Percentiles rank a stretch among this genome's conserved stretches.
Evolutionary conservation across 148 eudicot species (phyloP).

Genomic region (Suaeda aralocaspica): DNA sequence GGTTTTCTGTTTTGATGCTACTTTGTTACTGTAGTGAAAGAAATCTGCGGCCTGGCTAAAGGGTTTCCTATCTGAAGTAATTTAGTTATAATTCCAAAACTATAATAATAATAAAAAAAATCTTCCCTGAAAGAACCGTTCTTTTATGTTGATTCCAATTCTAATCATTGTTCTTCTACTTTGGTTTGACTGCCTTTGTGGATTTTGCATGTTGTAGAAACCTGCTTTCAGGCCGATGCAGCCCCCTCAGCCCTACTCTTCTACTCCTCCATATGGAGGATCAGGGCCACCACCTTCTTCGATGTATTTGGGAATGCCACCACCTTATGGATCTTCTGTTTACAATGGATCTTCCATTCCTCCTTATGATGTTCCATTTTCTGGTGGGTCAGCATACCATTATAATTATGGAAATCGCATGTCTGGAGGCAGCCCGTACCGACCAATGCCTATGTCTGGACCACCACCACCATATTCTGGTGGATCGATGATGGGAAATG

Average conservation of each 20-base stretch:
- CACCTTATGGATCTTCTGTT: constrained; percentile 83
- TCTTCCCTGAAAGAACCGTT: not conserved
- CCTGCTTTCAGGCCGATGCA: constrained; percentile 69
- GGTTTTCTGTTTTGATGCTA: not conserved
- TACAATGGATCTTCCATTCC: constrained; percentile 70
- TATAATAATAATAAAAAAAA: too few species aligned
- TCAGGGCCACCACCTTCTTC: constrained; percentile 66
- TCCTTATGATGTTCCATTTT: constrained; percentile 70
- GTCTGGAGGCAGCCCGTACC: constrained; percentile 87
- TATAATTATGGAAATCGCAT: constrained; percentile 64
- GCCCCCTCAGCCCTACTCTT: constrained; percentile 56
- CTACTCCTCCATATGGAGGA: constrained; percentile 65
- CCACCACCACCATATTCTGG: constrained; percentile 67
- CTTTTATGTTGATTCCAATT: not conserved
- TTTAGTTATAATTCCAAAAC: too few species aligned
- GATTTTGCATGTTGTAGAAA: constrained; percentile 46
- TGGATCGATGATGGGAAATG: constrained; percentile 74
- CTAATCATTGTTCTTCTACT: constrained; percentile 1
- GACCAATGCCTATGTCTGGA: constrained; percentile 64
- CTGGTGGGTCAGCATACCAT: constrained; percentile 78
- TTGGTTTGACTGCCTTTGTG: not conserved
- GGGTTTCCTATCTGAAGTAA: too few species aligned
- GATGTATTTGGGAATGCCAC: constrained; percentile 70
- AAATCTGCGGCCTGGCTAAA: not conserved
- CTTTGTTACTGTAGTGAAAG: not conserved